phyloP scores from a whole-genome alignment of 1,284 basidiomycete genomes.

The Ustilago vetiveriae region DNA sequence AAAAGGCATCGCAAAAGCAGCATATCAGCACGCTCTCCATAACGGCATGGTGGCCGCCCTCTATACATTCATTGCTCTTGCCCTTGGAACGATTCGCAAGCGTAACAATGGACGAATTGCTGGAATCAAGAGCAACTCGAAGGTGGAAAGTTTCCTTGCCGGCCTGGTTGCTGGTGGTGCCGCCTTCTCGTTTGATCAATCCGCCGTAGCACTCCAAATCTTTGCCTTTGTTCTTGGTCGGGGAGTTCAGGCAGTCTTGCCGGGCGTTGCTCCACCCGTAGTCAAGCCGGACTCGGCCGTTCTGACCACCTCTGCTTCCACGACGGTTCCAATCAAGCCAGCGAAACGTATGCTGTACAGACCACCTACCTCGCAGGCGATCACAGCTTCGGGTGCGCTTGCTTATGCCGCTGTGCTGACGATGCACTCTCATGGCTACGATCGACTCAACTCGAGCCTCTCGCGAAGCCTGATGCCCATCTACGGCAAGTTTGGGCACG shows the following conservation, averaged over 20 bases:
- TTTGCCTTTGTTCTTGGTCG: not conserved
- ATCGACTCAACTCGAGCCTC: constrained; percentile 1
- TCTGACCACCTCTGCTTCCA: not conserved
- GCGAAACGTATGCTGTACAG: not conserved
- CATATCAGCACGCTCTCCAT: not conserved
- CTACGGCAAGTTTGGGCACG: not conserved
- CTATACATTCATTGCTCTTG: not conserved
- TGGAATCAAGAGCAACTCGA: not conserved
- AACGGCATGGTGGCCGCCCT: not conserved
- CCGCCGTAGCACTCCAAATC: not conserved
- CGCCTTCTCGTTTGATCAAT: not conserved
- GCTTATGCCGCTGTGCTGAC: not conserved
- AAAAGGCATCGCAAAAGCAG: not conserved
- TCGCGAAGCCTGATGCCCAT: not conserved
- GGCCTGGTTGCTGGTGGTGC: not conserved
- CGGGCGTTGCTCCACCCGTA: not conserved
- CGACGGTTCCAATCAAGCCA: not conserved
- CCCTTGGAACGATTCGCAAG: not conserved
- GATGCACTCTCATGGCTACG: not conserved
- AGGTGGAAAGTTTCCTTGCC: not conserved
- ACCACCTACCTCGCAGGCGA: not conserved
- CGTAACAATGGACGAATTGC: not conserved
- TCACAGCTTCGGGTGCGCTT: not conserved
- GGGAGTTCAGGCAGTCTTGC: not conserved
- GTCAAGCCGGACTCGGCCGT: not conserved